Evolutionary conservation across 2,329 filamentous ascomycete species (phyloP), one percentile per base, ranked within the genome.

Genomic region (Neophaeococcomyces mojaviensis): DNA sequence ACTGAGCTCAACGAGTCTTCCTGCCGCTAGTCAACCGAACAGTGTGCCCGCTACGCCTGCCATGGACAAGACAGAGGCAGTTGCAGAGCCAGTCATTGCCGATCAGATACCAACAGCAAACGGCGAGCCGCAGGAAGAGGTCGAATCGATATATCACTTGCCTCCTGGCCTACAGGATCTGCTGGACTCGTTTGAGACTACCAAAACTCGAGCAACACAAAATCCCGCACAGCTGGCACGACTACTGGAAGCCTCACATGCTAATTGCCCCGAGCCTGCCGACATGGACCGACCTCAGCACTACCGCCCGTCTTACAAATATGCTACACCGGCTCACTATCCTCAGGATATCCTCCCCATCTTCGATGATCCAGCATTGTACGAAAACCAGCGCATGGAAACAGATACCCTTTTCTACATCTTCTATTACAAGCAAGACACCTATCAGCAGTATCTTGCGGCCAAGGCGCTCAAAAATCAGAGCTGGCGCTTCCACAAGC

Each of bases 401-500:
- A 88, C 89, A 0, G 92, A 98, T 62, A 95, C 90, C 24, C 74
- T 98, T 8, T 98, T 98, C 68, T 98, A 98, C 68, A 86, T 95
- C 37, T 98, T 98, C 69, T 98, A 98, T 73, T 98, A 98, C 72
- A 88, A 90, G 57, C 92, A 98, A 67, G 88, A 88, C 20, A 89
- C 88, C 1, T 89, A 94, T 58, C 89, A 97, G 64, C 92, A 98
- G 64, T 96, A 89, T 62, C 76, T 97, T 49, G 88, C 92, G 1
- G 92, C 92, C 12, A 95, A 94, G 68, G 88, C 92, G n/a, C 72
- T 98, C 43, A 98, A 98, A 70, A 86, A 90, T 55, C 92, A 98
- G 67, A 96, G 89, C 67, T 98, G 92, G 92, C 79, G 92, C 47
- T 98, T 98, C 65, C 92, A 98, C 70, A 98, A 98, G 73, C 92